Base-by-base conservation (phyloP, 2,329 filamentous ascomycete species). In the Ascochyta pisi region DNA sequence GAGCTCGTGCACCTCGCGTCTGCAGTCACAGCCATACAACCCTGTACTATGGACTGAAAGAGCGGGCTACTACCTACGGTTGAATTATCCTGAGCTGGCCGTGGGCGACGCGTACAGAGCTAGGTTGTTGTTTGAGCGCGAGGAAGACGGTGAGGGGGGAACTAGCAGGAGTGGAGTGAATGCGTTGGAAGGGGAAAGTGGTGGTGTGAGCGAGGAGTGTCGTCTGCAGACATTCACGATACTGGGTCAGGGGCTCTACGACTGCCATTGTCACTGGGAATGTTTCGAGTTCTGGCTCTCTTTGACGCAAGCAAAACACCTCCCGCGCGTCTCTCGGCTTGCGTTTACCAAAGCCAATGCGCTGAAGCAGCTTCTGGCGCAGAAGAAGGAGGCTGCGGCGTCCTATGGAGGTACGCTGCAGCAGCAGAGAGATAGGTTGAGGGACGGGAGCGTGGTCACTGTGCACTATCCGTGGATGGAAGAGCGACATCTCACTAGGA, bases 41-140 rank as follows among this genome's bases (percentile, higher is more conserved):
- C 35, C 42, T 9, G 27, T 2, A 13, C 22, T 46, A 8, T 52
- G 50, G 50, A 46, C 37, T 3, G 34, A 52, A n/a, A 42, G 50
- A n/a, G 50, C 50, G 27, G 22, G 27, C 3, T 10, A 15, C 6
- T 35, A 52, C 10, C 27, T 52, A 8, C 34, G 37, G 13, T 27
- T 52, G n/a, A 69, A 66, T 12, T 73, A 63, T 47, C 71, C 72
- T 1, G 71, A 73, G 48, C 61, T 74, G 12, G 67, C 64, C 9
- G 64, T 68, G 1, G 70, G 71, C 3, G 71, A 74, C 37, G 61
- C 62, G 0, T 73, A 73, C 39, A 72, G 70, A 62, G 68, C 70
- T 0, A 61, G 60, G 24, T 60, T 74, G n/a, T 51, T 74, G 9
- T 60, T 68, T 29, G 64, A 73, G 43, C 67, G 70, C 15, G 55